Evolutionary conservation across 306 rosid genomes (phyloP), one percentile per base, ranked within the genome.

Genomic region (Cucurbita argyrosperma): DNA sequence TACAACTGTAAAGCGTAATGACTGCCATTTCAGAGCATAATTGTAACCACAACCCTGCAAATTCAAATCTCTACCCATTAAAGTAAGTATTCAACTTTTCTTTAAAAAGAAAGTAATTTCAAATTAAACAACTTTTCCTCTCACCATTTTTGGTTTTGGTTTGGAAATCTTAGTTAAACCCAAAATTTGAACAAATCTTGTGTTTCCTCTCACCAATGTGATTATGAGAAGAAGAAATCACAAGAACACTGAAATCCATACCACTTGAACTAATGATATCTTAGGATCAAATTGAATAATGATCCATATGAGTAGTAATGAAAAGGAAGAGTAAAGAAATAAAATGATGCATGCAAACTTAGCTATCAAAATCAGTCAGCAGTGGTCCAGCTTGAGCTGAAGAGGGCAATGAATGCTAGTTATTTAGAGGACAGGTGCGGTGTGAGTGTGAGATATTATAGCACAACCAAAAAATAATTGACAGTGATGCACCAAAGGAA

Each of bases 11-110:
- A 69, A 69, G 74, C 38, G 58, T 69, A 26, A 46, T 19, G 56
- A 47, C 74, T 67, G 72, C 74, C 74, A 69, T 69, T 69, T 69
- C 74, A 69, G 74, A 69, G 57, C 74, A 69, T 69, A 69, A 69
- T 69, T 69, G 74, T 49, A 23, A 46, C 39, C 74, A 49, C 58
- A 47, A 69, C 23, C 15, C 74, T 69, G 57, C 58, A 69, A 69
- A 69, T 47, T 46, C 72, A 69, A 68, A 47, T 45, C 26, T 69
- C 58, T 69, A 46, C 13, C 21, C 74, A 23, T 68, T 69, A 45
- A 68, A 68, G 73, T 47, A 11, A 13, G 42, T 13, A 16, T 40
- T 4, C 71, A 39, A 63, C 69, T 30, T 30, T 13, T 13, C 5
- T 30, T 13, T 6, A 45, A 43, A 63, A 15, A n/a, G 38, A 66